Base-by-base conservation (phyloP, 768 basidiomycete genomes). In the Exsudoporus frostii region DNA sequence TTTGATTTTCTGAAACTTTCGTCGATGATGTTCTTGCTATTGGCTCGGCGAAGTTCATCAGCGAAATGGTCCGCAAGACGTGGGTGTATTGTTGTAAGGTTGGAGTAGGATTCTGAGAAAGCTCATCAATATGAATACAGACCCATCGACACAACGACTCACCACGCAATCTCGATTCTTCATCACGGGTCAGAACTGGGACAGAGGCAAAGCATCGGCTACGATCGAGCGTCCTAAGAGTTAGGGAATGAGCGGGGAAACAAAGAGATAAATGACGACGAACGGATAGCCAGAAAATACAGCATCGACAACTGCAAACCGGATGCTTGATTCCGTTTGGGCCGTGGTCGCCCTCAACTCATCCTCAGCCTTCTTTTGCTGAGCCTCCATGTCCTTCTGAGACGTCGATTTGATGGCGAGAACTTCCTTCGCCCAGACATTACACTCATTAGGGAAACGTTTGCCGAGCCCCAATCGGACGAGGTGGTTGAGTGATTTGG, bases 391-490 rank as follows among this genome's bases (percentile, higher is more conserved):
- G 7, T 49, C 47, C 10, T 56, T 54, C 25, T 7, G 36, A 15
- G 0, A 22, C 0, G 48, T 34, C 5, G 2, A 29, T 36, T 17
- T 51, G 11, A 68, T 54, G 14, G 50, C 15, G 3, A 24, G 44
- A 3, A 68, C 40, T n/a, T 58, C 49, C 36, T 53, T 56, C 24
- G 37, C 24, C 70, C 70, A 74, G 3, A 62, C 55, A 6, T 40
- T 29, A 34, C 65, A 63, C 9, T 59, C 59, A 0, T 50, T 46
- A 13, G 65, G 62, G 30, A 61, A 73, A 44, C 73, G 69, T 20
- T 59, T 61, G n/a, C 27, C 24, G 9, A 76, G 66, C 0, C 72
- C 76, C 20, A 64, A 34, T 13, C 61, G 57, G 15, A 70, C 29
- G 7, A 77, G 62, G 19, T 66, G 56, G 2, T 59, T 49, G 17